Conservation (phyloP, 73 alveolate genomes). For the Symbiodinium natans region DNA sequence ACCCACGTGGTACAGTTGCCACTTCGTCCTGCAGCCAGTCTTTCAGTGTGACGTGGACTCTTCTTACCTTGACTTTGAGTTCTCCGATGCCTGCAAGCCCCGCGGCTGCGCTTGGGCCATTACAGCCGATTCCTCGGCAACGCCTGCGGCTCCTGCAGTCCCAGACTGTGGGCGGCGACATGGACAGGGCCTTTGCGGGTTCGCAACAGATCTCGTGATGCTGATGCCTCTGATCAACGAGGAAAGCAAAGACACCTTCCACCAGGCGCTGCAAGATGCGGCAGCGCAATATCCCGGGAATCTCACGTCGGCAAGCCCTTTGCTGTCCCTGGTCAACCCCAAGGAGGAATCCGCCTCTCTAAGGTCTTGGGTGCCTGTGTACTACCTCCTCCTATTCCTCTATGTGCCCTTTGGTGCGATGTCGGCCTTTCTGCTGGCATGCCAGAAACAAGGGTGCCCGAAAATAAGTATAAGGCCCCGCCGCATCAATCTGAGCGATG, state of each 20-base stretch:
- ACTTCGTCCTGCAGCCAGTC: not conserved
- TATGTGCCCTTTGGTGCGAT: constrained; percentile 7
- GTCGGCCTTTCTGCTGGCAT: not conserved
- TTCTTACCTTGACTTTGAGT: not conserved
- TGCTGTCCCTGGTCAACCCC: not conserved
- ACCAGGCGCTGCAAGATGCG: not conserved
- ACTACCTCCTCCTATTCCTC: constrained; percentile 2
- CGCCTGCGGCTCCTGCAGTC: not conserved
- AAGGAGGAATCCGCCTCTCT: not conserved
- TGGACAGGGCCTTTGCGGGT: not conserved
- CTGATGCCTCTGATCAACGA: not conserved
- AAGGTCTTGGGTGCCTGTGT: not conserved
- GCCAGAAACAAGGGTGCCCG: no score
- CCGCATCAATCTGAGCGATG: no score
- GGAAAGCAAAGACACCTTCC: not conserved
- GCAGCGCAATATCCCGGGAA: not conserved
- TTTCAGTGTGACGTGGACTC: not conserved
- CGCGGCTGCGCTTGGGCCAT: constrained; percentile 25
- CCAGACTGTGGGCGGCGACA: not conserved
- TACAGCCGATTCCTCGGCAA: not conserved
- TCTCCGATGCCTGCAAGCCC: not conserved
- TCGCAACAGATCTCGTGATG: not conserved
- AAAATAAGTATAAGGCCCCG: no score
- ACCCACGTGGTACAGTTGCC: not conserved
- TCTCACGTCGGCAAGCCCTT: not conserved